Base-by-base conservation (phyloP, 116 monocot species). In the Dioscorea cayenensis region DNA sequence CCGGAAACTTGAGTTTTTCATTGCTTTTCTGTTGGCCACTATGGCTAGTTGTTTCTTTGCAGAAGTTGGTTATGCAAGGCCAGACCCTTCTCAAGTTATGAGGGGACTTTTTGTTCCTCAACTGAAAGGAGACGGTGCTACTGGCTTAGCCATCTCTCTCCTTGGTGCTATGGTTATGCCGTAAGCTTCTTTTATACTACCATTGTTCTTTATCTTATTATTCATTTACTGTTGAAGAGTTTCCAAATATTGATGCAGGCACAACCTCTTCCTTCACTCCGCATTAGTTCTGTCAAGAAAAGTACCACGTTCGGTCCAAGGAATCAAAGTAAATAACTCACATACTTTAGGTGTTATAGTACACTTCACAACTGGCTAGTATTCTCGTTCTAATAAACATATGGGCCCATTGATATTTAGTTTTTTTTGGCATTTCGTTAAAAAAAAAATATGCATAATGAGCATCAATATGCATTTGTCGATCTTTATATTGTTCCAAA, bases 81-180 rank as follows among this genome's bases (percentile, higher is more conserved):
- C 96, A 14, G 82, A 83, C 11, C 2, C 85, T 73, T 76, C 87
- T 64, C 90, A 92, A 73, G 84, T 96, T 77, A 3, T 90, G 32
- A 77, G 78, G 43, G 96, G 96, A 29, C 78, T 96, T 68, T 90
- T 96, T 86, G 80, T 92, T 60, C 96, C 96, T 50, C 81, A 87
- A 73, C 92, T 96, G 32, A 92, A 87, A 65, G 96, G 96, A 87
- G 84, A 80, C 84, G 96, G 96, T 37, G 92, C 92, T 65, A 96
- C 90, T 63, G 96, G 83, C 7, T 81, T 96, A 69, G 96, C 96
- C 66, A 96, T 96, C 21, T 92, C 96, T 27, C 78, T 96, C 29
- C 90, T 96, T 75, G 96, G 96, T 73, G 96, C 96, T 25, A 92
- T 96, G 96, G 96, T 96, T 78, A 96, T 96, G 96, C 96, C 96